Base-by-base conservation (phyloP, 148 eudicot species). In the Heliamphora exappendiculata region DNA sequence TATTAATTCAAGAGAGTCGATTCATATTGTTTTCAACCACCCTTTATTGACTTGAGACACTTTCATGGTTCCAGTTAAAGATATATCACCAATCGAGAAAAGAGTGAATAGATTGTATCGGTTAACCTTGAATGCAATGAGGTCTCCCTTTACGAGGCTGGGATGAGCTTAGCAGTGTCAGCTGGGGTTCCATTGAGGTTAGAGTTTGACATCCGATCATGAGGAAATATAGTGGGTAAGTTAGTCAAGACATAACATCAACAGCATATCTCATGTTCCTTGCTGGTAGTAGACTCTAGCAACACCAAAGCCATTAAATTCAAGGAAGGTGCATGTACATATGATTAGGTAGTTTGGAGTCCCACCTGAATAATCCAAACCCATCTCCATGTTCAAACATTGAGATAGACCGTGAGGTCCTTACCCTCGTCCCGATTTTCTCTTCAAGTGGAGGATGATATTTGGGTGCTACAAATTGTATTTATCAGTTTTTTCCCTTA, bases 131-230 rank as follows among this genome's bases (percentile, higher is more conserved):
- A 80, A 74, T 96, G 94, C 47, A 42, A 76, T 1, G 75, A 64
- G 20, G 80, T 87, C 5, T 94, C 98, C 31, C 81, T 93, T 36
- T 91, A 93, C 45, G 98, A 97, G 2, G 97, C 94, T 12, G 96
- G 97, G 31, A 31, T 49, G 8, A 80, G 71, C 41, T 85, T 93
- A 64, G 82, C 76, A 45, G 62, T 22, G 14, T 58, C 36, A 74
- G 29, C 26, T 37, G 37, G 75, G 2, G 84, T 93, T 75, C 94
- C 94, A 17, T 49, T 89, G 78, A 80, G 72, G 73, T 53, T 93
- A 39, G 85, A 84, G 1, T 81, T 93, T n/a, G 88, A 84, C 57
- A 62, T 93, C 12, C 62, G 67, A 17, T 82, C 92, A 3, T 74
- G 50, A 41, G 94, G 89, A 14, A 33, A 87, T 74, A 76, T 93